These are phyloP conservation scores for Tephrocybe rancida DNA, from an alignment of 768 basidiomycete genomes.

Conservation along the genomic window DNA sequence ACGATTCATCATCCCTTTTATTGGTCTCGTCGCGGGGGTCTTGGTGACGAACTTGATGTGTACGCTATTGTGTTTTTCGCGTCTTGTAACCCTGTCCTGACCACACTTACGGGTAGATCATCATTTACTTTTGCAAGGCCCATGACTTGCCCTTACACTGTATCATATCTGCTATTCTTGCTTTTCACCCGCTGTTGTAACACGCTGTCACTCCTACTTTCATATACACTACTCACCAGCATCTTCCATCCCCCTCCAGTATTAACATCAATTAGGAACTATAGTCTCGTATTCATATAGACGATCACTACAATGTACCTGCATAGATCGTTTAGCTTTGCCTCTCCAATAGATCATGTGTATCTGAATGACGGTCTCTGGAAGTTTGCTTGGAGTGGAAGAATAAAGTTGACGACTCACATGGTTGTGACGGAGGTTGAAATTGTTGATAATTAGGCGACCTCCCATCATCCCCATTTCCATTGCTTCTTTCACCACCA, in stretches of 20 bases:
- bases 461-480: not conserved
- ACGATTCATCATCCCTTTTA: not conserved
- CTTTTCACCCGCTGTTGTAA: constrained; percentile 5
- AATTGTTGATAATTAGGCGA: not conserved
- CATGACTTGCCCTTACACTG: constrained; percentile 4
- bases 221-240: not conserved
- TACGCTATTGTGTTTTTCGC: not conserved
- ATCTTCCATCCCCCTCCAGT: not conserved
- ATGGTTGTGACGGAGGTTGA: constrained; percentile 13
- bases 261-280: not conserved
- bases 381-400: not conserved
- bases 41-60: not conserved
- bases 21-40: not conserved
- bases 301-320: constrained; percentile 13
- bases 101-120: not conserved
- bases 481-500: constrained; percentile 3
- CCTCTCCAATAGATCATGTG: constrained; percentile 1
- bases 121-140: too few relatives aligned
- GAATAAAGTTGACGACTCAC: not conserved
- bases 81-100: not conserved
- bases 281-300: not conserved
- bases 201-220: not conserved
- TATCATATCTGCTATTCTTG: constrained; percentile 7
- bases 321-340: constrained; percentile 3
- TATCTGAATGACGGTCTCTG: constrained; percentile 8